A percentile compares a stretch with the other conserved stretches of the same genome.
Evolutionary conservation across 306 rosid species (phyloP).

Genomic region (Potentilla sterilis): DNA sequence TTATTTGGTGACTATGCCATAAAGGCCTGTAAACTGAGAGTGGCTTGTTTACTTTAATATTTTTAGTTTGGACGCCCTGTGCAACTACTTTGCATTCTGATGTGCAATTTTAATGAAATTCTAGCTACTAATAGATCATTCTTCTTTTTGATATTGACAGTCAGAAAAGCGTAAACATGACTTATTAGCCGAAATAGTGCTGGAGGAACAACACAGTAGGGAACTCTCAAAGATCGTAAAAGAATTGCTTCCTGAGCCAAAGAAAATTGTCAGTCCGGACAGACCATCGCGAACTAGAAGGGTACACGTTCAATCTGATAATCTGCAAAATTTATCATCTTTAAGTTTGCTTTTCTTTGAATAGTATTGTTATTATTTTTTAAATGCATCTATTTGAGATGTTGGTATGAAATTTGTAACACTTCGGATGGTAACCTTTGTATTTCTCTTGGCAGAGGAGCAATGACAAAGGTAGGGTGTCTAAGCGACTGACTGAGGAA

Average conservation of each 20-base stretch:
- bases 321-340: conserved; percentile 18
- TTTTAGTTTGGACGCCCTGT: neutral
- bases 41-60: neutral
- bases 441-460: conserved; percentile 55
- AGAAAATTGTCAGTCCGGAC: conserved; percentile 31
- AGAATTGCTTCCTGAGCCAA: conserved; percentile 58
- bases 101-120: conserved; percentile 6
- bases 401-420: neutral
- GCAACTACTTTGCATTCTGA: neutral
- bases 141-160: conserved; percentile 36
- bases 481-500: conserved; percentile 75
- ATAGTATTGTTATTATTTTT: neutral
- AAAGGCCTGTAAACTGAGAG: neutral
- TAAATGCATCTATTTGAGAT: neutral
- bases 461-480: conserved; percentile 68
- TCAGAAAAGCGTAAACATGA: conserved; percentile 85
- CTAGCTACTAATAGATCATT: conserved; percentile 3
- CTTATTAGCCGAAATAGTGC: conserved; percentile 64
- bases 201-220: conserved; percentile 81
- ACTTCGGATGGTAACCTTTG: neutral
- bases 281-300: conserved; percentile 57
- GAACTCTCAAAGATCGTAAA: conserved; percentile 66
- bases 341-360: conserved; percentile 8
- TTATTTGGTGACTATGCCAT: neutral
- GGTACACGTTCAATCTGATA: conserved; percentile 41